Evolutionary conservation across 371 early-diverging fungal species (phyloP), one percentile per base, ranked within the genome.

Genomic region (Saksenaea vasiformis): DNA sequence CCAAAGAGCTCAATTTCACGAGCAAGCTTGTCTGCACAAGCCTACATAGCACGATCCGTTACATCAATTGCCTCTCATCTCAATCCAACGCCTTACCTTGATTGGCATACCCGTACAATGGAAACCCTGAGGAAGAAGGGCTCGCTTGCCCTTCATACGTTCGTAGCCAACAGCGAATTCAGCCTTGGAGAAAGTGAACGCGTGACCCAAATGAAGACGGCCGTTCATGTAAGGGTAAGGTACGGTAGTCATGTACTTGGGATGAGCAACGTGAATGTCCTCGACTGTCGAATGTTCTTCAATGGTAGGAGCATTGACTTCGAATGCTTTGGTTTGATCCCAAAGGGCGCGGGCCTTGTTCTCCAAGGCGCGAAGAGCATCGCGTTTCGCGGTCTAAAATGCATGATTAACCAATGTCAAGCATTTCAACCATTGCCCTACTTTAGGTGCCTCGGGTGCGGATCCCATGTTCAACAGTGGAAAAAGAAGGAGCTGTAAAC

Each of bases 51-150:
- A 55, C 9, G 44, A 2, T 22, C 27, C 0, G n/a, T 10, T 22
- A 10, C n/a, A 55, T 9, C 2, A 7, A n/a, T 14, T 36, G n/a
- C 26, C 8, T 5, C 8, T 26, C 17, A 15, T 10, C 3, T 15
- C n/a, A 54, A 19, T 27, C 3, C 24, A 3, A 38, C 19, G 39
- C 62, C 67, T n/a, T 83, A 92, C 93, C 84, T 98, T 97, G 82
- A 99, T 99, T 41, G 99, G 99, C 99, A 99, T 99, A 61, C 99
- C 99, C 4, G 99, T 99, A 68, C 94, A 95, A 77, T 99, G 99
- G 89, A 99, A 99, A 43, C 98, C 98, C 72, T 99, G 94, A 28
- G 99, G 99, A 64, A 99, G 96, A 61, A 99, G 86, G 53, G 92
- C 95, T 56, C 92, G 88, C 80, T 95, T 98, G 54, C 99, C 99